Evolutionary conservation across 2,329 filamentous ascomycete genomes (phyloP), one percentile per base, ranked within the genome.

Genomic region (Penicillium hordei): DNA sequence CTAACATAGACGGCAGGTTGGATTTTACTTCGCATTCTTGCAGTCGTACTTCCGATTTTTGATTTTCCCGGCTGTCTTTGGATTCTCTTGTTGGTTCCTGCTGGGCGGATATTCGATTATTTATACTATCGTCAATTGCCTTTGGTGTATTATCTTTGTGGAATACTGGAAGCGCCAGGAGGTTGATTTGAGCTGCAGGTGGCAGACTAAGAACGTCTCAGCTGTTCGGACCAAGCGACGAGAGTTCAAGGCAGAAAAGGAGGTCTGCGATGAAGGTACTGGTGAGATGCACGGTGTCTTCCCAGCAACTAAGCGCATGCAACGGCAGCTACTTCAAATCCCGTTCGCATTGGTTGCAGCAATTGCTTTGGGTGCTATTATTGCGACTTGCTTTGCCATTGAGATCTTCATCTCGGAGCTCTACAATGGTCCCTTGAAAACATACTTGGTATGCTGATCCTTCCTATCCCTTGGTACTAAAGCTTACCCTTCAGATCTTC

Each of bases 91-190:
- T 23, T 97, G 91, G 90, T 75, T 94, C 43, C 76, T 97, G 9
- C 81, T 97, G 0, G 91, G 92, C 9, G 86, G 88, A 57, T 97
- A 91, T 75, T 96, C 93, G 3, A 84, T 87, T 56, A 76, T 94
- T 52, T 97, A 96, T 67, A 89, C 90, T 5, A 75, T 94, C 3
- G 83, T 89, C 51, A 93, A 89, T 71, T 89, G 86, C 33, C 79
- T 97, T 6, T 96, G 92, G 91, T 89, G 89, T 58, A 87, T 95
- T 3, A 78, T 94, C 50, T 97, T 97, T 71, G 89, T 96, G 58
- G 94, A 97, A 72, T 96, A 91, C 74, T 97, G 93, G 93, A 96
- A 95, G 78, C 89, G 93, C 67, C 90, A 96, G 75, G 91, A 97
- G 75, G 81, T 88, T 9, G 93, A 97, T 70, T 81, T 97, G 17